Evolutionary conservation across 2,329 filamentous ascomycete genomes (phyloP).

Genomic region (Venturia aucupariae): DNA sequence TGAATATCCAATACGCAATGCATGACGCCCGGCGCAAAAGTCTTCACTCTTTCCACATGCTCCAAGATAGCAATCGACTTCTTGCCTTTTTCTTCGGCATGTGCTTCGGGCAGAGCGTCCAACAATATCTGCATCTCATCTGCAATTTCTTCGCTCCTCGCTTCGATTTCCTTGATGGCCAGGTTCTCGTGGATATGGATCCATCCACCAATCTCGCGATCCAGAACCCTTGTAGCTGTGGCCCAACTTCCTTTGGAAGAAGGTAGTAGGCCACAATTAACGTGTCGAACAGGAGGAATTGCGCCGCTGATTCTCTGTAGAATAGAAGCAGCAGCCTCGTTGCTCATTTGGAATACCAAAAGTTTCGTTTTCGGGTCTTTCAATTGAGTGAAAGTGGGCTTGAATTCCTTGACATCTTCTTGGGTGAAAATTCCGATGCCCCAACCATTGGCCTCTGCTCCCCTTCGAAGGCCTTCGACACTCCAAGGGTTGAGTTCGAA

Average conservation of each 20-base stretch:
- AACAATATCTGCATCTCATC: neutral
- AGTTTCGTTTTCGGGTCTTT: constrained; percentile 18
- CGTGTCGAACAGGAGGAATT: constrained; percentile 40
- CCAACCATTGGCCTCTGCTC: constrained; percentile 35
- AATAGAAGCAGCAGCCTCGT: constrained; percentile 26
- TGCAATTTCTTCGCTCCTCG: constrained; percentile 19
- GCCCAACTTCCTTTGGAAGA: constrained; percentile 41
- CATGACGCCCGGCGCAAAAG: constrained; percentile 52
- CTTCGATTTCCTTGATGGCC: constrained; percentile 35
- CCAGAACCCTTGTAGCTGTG: constrained; percentile 40
- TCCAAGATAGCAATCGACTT: constrained; percentile 22
- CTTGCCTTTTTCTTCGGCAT: neutral
- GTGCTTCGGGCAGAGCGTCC: neutral
- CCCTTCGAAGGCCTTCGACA: constrained; percentile 35
- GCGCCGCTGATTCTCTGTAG: constrained; percentile 19
- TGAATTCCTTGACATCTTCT: neutral
- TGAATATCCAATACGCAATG: constrained; percentile 52
- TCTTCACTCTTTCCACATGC: constrained; percentile 46
- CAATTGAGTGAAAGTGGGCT: neutral
- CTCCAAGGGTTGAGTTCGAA: constrained; percentile 72
- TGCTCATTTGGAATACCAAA: constrained; percentile 33
- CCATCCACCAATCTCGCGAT: constrained; percentile 42
- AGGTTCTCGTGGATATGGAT: constrained; percentile 54
- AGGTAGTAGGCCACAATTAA: constrained; percentile 51
- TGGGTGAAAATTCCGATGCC: neutral